These are phyloP conservation scores for Bruguiera parviflora DNA, from an alignment of 345 rosid species.

Conservation along the genomic window DNA sequence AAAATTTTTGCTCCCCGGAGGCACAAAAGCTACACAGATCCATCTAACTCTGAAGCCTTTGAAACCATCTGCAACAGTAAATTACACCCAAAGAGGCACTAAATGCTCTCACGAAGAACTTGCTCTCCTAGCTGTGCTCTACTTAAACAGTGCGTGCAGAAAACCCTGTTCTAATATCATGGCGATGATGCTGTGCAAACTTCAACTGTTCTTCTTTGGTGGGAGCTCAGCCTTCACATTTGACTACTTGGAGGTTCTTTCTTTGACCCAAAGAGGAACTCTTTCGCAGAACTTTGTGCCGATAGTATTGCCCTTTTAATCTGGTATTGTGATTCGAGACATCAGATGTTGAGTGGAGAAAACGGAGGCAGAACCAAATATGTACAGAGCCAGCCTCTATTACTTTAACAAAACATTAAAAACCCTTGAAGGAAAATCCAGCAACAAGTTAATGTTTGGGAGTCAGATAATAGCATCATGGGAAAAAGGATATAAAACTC, in stretches of 20 bases:
- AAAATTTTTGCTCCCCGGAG: too few relatives aligned
- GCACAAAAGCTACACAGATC: too few relatives aligned
- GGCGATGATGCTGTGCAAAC: slow-evolving; percentile 2
- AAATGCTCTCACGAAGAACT: neutral
- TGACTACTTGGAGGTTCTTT: slow-evolving; percentile 26
- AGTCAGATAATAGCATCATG: too few relatives aligned
- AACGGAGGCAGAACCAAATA: neutral
- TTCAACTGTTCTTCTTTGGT: slow-evolving; percentile 15
- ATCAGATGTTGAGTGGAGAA: neutral
- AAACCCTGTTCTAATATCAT: neutral
- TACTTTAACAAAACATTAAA: neutral
- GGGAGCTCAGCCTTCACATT: slow-evolving; percentile 20
- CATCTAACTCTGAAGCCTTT: too few relatives aligned
- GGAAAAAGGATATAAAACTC: neutral
- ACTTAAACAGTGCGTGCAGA: neutral
- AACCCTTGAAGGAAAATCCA: too few relatives aligned
- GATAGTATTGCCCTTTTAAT: slow-evolving; percentile 56
- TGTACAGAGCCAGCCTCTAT: neutral
- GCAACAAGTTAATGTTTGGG: too few relatives aligned
- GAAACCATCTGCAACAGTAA: too few relatives aligned
- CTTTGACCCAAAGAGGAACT: slow-evolving; percentile 53
- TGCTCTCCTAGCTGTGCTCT: neutral
- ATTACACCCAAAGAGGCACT: too few relatives aligned
- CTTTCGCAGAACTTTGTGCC: slow-evolving; percentile 54
- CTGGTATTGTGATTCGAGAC: slow-evolving; percentile 37